Base-by-base conservation (phyloP, 116 monocot species). In the Zostera marina region DNA sequence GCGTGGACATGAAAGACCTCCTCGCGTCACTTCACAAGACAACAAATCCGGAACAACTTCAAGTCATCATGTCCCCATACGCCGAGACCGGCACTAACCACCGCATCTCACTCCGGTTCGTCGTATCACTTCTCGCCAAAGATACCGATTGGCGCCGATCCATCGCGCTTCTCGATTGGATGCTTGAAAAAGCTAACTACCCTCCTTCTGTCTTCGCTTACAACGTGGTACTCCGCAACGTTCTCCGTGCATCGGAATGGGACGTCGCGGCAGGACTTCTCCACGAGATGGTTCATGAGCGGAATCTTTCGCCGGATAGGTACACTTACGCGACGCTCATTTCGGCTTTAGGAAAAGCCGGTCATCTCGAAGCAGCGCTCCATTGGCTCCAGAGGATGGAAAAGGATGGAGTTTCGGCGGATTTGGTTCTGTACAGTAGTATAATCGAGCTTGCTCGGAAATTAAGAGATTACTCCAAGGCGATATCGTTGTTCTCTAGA, bases 151-250 rank as follows among this genome's bases (percentile, higher is more conserved):
- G 63, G 68, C 80, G 76, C 32, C 89, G 96, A 52, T 79, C 85
- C 66, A 71, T 96, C 61, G 96, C 96, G 52, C 74, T 96, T 46
- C 80, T 96, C 52, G 96, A 96, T 73, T 85, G 85, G 89, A 80
- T 85, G 80, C 68, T 60, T 59, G 68, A 65, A 22, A 41, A 25
- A 25, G 74, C 80, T 60, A 4, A 25, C 65, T 88, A 80, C 58
- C 72, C 70, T 0, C 80, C 82, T 8, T 77, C 76, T 57, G 52
- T 80, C 58, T 43, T 65, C 72, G 71, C 82, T 63, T 89, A 75
- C 80, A 96, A 89, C 61, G 76, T 89, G 53, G 78, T 76, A 68
- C 70, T 94, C 51, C 84, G 94, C 70, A 85, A 87, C 68, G 63
- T 72, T 39, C 68, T 77, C 71, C 81, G 88, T 21, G 77, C 84